A percentile compares a stretch with the other conserved stretches of the same genome.
Conservation (phyloP, 1,139 yeast species). For the Pichia sp. region DNA sequence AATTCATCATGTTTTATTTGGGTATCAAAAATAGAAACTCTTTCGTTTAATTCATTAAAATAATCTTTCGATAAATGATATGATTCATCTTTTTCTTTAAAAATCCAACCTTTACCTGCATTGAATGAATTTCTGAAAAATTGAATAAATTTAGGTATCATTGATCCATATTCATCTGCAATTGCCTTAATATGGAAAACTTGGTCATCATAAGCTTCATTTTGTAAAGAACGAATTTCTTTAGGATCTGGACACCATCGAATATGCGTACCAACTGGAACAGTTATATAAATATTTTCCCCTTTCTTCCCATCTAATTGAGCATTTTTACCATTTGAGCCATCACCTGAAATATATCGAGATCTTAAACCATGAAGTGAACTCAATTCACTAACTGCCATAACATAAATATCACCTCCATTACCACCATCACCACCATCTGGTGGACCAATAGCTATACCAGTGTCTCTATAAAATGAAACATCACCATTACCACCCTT, state of each 20-base stretch:
- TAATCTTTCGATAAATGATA: slow-evolving; percentile 60
- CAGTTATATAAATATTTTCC: slow-evolving; percentile 68
- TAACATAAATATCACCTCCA: slow-evolving; percentile 83
- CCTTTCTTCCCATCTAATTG: slow-evolving; percentile 86
- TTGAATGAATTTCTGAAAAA: slow-evolving; percentile 51
- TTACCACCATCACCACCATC: slow-evolving; percentile 98
- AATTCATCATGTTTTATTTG: slow-evolving; percentile 57
- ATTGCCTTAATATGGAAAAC: slow-evolving; percentile 26
- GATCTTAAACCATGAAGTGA: slow-evolving; percentile 66
- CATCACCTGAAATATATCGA: slow-evolving; percentile 65
- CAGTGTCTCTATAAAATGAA: slow-evolving; percentile 82
- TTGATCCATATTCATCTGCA: slow-evolving; percentile 22
- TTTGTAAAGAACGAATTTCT: slow-evolving; percentile 33
- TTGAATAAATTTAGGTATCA: slow-evolving; percentile 42
- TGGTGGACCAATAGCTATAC: slow-evolving; percentile 84
- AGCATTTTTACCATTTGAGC: slow-evolving; percentile 62
- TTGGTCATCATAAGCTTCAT: slow-evolving; percentile 17
- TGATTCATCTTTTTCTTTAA: slow-evolving; percentile 66
- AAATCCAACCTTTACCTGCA: slow-evolving; percentile 84
- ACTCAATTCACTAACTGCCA: slow-evolving; percentile 65
- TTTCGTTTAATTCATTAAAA: slow-evolving; percentile 56
- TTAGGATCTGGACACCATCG: slow-evolving; percentile 81
- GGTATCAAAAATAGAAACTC: slow-evolving; percentile 59
- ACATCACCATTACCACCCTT: slow-evolving; percentile 85
- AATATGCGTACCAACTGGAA: slow-evolving; percentile 86